Evolutionary conservation across 2,329 filamentous ascomycete species (phyloP).

Genomic region (Tolypocladium ovalisporum): DNA sequence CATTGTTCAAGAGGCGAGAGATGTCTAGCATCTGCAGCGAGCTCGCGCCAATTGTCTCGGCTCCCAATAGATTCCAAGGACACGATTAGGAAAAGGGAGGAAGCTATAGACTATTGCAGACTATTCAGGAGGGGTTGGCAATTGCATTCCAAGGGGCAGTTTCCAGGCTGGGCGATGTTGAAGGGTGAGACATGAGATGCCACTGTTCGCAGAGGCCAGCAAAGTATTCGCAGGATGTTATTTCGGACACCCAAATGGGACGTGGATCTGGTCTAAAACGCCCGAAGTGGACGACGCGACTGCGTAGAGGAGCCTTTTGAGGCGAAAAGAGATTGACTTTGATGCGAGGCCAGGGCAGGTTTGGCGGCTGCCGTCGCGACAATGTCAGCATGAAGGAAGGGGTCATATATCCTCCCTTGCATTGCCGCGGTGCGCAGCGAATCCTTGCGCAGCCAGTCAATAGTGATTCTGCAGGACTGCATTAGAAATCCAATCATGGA

Average conservation of each 20-base stretch:
- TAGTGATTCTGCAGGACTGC: background rate
- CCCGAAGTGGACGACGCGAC: background rate
- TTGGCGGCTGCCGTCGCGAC: background rate
- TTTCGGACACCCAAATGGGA: background rate
- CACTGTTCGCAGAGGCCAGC: background rate
- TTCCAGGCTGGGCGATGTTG: background rate
- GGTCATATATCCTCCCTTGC: background rate
- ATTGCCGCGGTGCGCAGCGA: background rate
- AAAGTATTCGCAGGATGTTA: background rate
- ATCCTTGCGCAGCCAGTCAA: background rate
- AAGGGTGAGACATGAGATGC: constrained; percentile 8
- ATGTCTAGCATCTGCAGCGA: constrained; percentile 3
- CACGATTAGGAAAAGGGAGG: background rate
- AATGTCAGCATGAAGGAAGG: background rate
- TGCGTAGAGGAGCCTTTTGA: background rate
- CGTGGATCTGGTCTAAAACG: background rate
- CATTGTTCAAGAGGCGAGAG: constrained; percentile 11
- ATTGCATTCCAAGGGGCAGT: constrained; percentile 8
- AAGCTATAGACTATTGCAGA: background rate
- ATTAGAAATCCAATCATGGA: background rate
- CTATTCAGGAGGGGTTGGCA: background rate
- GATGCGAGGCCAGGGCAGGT: background rate
- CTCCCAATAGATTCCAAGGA: constrained; percentile 1
- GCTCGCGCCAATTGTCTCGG: constrained; percentile 18
- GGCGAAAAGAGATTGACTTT: background rate